Evolutionary conservation across 495 filamentous ascomycete species (phyloP).

Genomic region (Daldinia bambusicola): DNA sequence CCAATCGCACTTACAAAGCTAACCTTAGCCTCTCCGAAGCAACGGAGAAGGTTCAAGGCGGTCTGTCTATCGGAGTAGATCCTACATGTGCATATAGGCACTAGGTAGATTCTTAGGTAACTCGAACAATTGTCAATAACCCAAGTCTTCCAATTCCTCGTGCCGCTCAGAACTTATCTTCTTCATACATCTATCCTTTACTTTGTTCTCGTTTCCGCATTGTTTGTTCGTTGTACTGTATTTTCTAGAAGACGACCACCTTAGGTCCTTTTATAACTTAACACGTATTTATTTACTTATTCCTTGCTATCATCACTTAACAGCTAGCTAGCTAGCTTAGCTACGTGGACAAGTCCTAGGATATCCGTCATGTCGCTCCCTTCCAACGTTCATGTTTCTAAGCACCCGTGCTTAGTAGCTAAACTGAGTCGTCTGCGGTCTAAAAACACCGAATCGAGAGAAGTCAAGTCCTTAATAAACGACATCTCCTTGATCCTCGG

Average conservation of each 20-base stretch:
- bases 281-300: no score
- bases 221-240: no score
- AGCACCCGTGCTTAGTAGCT: conserved; percentile 84
- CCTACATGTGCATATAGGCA: neutral
- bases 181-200: no score
- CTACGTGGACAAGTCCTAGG: conserved; percentile 5
- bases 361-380: conserved; percentile 58
- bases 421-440: conserved; percentile 93
- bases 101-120: no score
- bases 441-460: conserved; percentile 69
- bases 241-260: no score
- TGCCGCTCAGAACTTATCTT: no score
- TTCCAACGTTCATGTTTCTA: conserved; percentile 81
- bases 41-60: neutral
- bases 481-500: conserved; percentile 86
- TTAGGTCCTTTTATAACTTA: no score
- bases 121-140: no score
- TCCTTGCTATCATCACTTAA: no score
- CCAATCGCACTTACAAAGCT: conserved; percentile 20
- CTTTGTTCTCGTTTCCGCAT: no score
- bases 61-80: neutral
- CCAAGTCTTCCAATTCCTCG: no score
- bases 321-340: no score
- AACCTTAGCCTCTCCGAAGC: conserved; percentile 17
- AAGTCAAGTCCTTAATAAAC: conserved; percentile 83